These are phyloP conservation scores for Pseudocercospora musae DNA, from an alignment of 2,329 filamentous ascomycete species.

Conservation along the genomic window DNA sequence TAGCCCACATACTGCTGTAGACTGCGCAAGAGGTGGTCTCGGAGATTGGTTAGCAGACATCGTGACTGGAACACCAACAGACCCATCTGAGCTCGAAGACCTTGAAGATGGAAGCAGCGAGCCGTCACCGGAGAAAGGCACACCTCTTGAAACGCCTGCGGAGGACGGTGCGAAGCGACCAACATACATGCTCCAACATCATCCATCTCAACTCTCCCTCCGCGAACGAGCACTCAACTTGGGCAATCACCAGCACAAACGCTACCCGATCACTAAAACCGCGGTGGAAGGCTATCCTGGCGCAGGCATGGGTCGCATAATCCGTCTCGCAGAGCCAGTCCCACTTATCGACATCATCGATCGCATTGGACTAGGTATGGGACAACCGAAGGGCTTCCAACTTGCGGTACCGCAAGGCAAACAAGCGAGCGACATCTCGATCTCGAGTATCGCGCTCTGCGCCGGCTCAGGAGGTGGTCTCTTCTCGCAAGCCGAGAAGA, in stretches of 20 bases:
- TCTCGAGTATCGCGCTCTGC: slow-evolving; percentile 76
- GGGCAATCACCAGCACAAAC: slow-evolving; percentile 47
- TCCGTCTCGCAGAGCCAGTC: slow-evolving; percentile 54
- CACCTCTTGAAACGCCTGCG: slow-evolving; percentile 8
- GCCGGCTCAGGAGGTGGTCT: slow-evolving; percentile 83
- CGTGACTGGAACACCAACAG: slow-evolving; percentile 57
- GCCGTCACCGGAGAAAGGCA: slow-evolving; percentile 10
- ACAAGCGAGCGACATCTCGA: slow-evolving; percentile 52
- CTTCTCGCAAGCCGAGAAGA: slow-evolving; percentile 56
- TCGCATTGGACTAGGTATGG: slow-evolving; percentile 60
- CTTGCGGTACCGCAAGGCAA: slow-evolving; percentile 61
- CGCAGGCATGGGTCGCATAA: slow-evolving; percentile 61
- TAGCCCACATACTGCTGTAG: slow-evolving; percentile 90
- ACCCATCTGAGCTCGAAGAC: slow-evolving; percentile 20
- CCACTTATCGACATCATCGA: slow-evolving; percentile 58
- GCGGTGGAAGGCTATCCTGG: slow-evolving; percentile 41
- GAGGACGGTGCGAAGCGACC: slow-evolving; percentile 36
- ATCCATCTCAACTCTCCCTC: slow-evolving; percentile 45
- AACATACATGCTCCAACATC: slow-evolving; percentile 45
- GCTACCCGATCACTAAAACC: slow-evolving; percentile 54
- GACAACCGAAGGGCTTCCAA: slow-evolving; percentile 63
- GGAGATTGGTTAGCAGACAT: slow-evolving; percentile 94
- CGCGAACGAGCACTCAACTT: slow-evolving; percentile 37
- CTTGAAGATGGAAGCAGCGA: slow-evolving; percentile 14
- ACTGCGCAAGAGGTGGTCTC: slow-evolving; percentile 78